These are phyloP conservation scores for Debaryomyces singareniensis DNA, from an alignment of 1,139 yeast species.

Conservation along the genomic window DNA sequence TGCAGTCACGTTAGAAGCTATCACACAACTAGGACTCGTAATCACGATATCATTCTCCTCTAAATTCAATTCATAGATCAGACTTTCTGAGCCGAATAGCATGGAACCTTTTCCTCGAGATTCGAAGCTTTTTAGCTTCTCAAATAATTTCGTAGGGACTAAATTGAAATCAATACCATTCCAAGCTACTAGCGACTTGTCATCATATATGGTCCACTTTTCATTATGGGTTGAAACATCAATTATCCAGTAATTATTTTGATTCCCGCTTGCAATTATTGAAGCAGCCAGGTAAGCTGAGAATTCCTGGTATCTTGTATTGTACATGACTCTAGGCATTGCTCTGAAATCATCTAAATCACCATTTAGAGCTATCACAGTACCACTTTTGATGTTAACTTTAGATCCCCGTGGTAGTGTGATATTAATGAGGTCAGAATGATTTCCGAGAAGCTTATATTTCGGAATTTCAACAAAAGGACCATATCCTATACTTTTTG, in stretches of 20 bases:
- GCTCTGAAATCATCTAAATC: slow-evolving; percentile 16
- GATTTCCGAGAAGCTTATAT: slow-evolving; percentile 27
- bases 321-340: slow-evolving; percentile 9
- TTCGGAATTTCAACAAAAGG: slow-evolving; percentile 35
- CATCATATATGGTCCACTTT: slow-evolving; percentile 31
- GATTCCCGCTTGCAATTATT: slow-evolving; percentile 23
- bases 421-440: slow-evolving; percentile 26
- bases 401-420: slow-evolving; percentile 29
- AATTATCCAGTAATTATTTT: slow-evolving; percentile 19
- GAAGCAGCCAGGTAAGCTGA: slow-evolving; percentile 18
- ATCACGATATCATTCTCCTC: slow-evolving; percentile 24
- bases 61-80: slow-evolving; percentile 25
- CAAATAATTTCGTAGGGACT: slow-evolving; percentile 10
- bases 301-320: slow-evolving; percentile 21
- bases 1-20: slow-evolving; percentile 18
- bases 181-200: slow-evolving; percentile 38
- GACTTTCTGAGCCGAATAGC: slow-evolving; percentile 31
- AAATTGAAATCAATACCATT: slow-evolving; percentile 31
- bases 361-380: slow-evolving; percentile 32
- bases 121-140: slow-evolving; percentile 14
- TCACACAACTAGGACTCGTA: slow-evolving; percentile 27
- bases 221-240: slow-evolving; percentile 12
- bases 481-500: slow-evolving; percentile 29
- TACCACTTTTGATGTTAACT: slow-evolving; percentile 25
- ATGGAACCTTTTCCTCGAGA: slow-evolving; percentile 31